Base-by-base conservation (phyloP, 768 basidiomycete genomes). In the Boletus vermiculosoides region DNA sequence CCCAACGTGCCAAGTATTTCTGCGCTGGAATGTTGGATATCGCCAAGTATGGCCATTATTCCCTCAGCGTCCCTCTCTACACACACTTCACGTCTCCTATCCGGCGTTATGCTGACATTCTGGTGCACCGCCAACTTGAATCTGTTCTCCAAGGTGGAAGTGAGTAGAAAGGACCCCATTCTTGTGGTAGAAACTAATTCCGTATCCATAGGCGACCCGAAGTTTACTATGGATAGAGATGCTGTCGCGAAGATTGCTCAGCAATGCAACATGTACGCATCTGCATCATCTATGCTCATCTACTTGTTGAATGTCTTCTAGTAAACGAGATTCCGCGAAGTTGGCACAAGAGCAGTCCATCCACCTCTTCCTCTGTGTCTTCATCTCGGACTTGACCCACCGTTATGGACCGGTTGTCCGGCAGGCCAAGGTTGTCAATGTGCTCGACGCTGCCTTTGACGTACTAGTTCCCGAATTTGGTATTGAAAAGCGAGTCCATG, bases 21-120 rank as follows among this genome's bases (percentile, higher is more conserved):
- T 99, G 97, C 69, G 84, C 94, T 25, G 97, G 97, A 60, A 98
- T 98, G 96, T 79, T 99, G 64, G 97, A 99, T 73, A 99, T 99
- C 66, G 93, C 94, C 41, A 98, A 98, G 77, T 99, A 98, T 68
- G 76, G 84, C 31, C 97, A 99, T 73, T 98, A 92, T 71, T 87
- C 95, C 0, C 77, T 98, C 62, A 96, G 86, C 62, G 77, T 84
- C 6, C 94, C 97, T 18, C 80, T 99, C 44, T 99, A 98, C 76
- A 96, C 90, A 10, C 90, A 94, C 71, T 94, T 92, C 75, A 94
- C 91, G 1, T 93, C 88, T 6, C 97, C 94, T 10, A 94, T 97
- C 64, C 86, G 92, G 50, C 90, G 92, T 20, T 94, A 94, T 68
- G 92, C 94, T 50, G 97, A 99, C 68, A 78, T 99, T 47, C 78